These are phyloP conservation scores for Debaryomyces psychrophilus DNA, from an alignment of 1,139 yeast species.

Conservation along the genomic window DNA sequence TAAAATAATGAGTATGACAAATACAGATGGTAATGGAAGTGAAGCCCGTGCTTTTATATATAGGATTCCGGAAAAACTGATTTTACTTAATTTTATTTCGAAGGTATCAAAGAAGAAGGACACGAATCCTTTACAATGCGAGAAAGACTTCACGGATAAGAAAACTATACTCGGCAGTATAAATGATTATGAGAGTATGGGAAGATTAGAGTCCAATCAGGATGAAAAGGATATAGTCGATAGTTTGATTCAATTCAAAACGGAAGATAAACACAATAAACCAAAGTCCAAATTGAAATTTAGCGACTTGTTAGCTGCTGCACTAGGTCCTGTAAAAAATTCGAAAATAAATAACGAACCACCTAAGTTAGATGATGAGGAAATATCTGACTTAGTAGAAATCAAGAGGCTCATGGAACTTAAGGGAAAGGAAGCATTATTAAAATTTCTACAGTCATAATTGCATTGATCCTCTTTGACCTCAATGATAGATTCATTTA, in stretches of 20 bases:
- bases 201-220: slow-evolving; percentile 23
- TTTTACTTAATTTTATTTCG: slow-evolving; percentile 74
- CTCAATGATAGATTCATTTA: slow-evolving; percentile 7
- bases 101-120: slow-evolving; percentile 39
- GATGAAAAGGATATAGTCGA: slow-evolving; percentile 30
- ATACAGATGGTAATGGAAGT: slow-evolving; percentile 28
- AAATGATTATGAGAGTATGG: slow-evolving; percentile 24
- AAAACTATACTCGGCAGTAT: slow-evolving; percentile 30
- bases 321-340: slow-evolving; percentile 28
- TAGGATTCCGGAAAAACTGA: slow-evolving; percentile 70
- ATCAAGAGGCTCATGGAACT: slow-evolving; percentile 63
- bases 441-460: slow-evolving; percentile 53
- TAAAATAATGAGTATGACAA: slow-evolving; percentile 42
- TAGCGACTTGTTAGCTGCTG: slow-evolving; percentile 31
- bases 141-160: slow-evolving; percentile 21
- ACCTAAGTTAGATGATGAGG: slow-evolving; percentile 29
- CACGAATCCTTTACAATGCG: slow-evolving; percentile 17
- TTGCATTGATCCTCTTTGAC: neutral
- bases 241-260: slow-evolving; percentile 27
- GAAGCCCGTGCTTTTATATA: slow-evolving; percentile 51
- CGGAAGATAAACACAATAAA: slow-evolving; percentile 16
- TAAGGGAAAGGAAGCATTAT: slow-evolving; percentile 70
- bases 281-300: slow-evolving; percentile 23
- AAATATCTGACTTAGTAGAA: slow-evolving; percentile 54
- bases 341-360: slow-evolving; percentile 16